These are phyloP conservation scores for Alternaria sp. DNA, from an alignment of 2,329 filamentous ascomycete species.

Conservation along the genomic window DNA sequence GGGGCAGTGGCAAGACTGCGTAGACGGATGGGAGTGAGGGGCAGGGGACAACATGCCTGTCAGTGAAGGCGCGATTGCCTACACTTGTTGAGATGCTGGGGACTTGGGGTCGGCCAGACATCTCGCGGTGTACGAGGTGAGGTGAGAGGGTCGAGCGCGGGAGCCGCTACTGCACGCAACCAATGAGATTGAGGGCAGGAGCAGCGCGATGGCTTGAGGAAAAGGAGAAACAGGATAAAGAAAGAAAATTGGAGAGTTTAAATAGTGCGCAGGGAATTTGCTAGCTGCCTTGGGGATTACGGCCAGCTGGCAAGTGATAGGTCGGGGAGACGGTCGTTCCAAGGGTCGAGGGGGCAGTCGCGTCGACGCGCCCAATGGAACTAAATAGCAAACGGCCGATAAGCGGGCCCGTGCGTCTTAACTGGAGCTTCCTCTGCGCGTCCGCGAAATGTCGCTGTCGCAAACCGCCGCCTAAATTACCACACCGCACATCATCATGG, in stretches of 20 bases:
- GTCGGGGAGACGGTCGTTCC: not conserved
- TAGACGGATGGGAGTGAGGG: not conserved
- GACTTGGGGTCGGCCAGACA: not conserved
- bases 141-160: not conserved
- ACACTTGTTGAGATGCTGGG: not conserved
- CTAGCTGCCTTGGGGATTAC: not conserved
- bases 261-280: not conserved
- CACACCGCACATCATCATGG: slow-evolving; percentile 33
- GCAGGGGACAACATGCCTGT: not conserved
- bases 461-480: slow-evolving; percentile 5
- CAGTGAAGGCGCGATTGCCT: not conserved
- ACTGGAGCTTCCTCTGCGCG: slow-evolving; percentile 21
- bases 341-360: not conserved
- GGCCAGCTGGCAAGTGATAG: not conserved
- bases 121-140: not conserved
- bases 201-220: not conserved
- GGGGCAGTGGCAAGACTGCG: not conserved
- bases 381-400: not conserved
- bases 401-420: slow-evolving; percentile 6
- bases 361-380: not conserved
- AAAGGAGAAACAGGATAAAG: not conserved
- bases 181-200: not conserved
- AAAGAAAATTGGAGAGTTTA: not conserved
- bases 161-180: slow-evolving; percentile 3
- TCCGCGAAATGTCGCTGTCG: slow-evolving; percentile 26